Base-by-base conservation (phyloP, 2,329 filamentous ascomycete species). In the Curvularia sp. region DNA sequence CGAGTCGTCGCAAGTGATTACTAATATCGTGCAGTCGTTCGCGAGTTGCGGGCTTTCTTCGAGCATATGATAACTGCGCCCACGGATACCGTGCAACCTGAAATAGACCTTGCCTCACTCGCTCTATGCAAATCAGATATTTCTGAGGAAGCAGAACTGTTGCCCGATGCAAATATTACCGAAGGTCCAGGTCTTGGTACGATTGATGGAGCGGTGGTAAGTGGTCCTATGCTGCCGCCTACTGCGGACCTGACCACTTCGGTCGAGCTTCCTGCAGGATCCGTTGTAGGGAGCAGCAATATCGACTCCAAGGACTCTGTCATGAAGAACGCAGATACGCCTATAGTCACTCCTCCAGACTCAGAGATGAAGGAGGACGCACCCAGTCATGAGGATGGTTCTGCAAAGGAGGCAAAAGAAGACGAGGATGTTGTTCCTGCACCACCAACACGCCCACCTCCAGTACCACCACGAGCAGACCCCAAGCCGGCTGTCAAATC, bases 71-170 rank as follows among this genome's bases (percentile, higher is more conserved):
- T 89, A 58, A 84, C 81, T 1, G 87, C 89, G 1, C 79, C 85
- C 4, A 80, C 83, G 39, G 78, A 82, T 10, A 88, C 84, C 15
- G 87, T 93, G 28, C 86, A 83, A 42, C 93, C 93, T 1, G 87
- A 88, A 3, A 88, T 90, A 66, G 87, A 92, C 64, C 83, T 97
- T 32, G 93, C 93, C 25, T 89, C 92, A 49, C 85, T 93, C 38
- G 93, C 93, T 1, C 81, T 97, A 21, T 86, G 91, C 23, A 82
- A 82, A 46, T 82, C 83, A 38, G 84, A 86, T 65, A 82, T 47
- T 28, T 64, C 63, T 13, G 62, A 66, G 10, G 49, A 49, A 19
- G 53, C 55, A 25, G 36, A 80, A 38, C 80, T 79, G 19, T 81
- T 55, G 76, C 57, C 81, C 38, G 79, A 79, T 23, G 80, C 55